These are phyloP conservation scores for Alisma plantagoaquatica DNA, from an alignment of 106 monocot genomes.

Conservation along the genomic window DNA sequence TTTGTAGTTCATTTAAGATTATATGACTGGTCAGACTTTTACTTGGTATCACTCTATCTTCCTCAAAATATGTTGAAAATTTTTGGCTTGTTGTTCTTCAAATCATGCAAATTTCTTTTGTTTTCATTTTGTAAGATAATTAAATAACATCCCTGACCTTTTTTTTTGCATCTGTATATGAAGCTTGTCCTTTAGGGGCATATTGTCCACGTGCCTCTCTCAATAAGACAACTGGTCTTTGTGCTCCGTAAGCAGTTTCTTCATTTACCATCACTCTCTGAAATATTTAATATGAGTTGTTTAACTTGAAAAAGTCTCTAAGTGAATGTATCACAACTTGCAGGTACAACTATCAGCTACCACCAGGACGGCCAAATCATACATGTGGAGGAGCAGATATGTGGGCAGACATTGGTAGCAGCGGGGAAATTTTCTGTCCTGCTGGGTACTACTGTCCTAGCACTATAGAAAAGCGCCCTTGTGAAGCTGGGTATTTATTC, in stretches of 20 bases:
- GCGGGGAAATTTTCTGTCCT: constrained; percentile 53
- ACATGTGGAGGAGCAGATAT: constrained; percentile 68
- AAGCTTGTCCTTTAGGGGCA: constrained; percentile 80
- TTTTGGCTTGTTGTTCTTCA: too few species aligned
- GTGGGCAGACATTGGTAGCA: constrained; percentile 61
- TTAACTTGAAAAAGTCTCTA: too few species aligned
- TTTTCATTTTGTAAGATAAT: too few species aligned
- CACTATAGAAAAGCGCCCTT: constrained; percentile 50
- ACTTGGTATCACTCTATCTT: too few species aligned
- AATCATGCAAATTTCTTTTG: too few species aligned
- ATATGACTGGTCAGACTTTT: too few species aligned
- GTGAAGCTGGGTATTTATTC: constrained; percentile 70
- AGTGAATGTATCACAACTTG: constrained; percentile 3
- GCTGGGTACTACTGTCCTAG: constrained; percentile 79
- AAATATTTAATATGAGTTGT: too few species aligned
- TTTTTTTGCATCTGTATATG: constrained; percentile 15
- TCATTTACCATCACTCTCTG: too few species aligned
- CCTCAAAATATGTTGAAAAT: too few species aligned
- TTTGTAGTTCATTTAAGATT: too few species aligned
- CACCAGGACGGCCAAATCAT: constrained; percentile 60
- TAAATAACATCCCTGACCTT: too few species aligned
- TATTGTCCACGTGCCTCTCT: constrained; percentile 61
- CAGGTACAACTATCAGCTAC: constrained; percentile 74
- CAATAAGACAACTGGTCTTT: constrained; percentile 53
- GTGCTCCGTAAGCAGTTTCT: constrained; percentile 70